phyloP scores from a whole-genome alignment of 192 early-diverging fungal genomes.

The Podila epigama region DNA sequence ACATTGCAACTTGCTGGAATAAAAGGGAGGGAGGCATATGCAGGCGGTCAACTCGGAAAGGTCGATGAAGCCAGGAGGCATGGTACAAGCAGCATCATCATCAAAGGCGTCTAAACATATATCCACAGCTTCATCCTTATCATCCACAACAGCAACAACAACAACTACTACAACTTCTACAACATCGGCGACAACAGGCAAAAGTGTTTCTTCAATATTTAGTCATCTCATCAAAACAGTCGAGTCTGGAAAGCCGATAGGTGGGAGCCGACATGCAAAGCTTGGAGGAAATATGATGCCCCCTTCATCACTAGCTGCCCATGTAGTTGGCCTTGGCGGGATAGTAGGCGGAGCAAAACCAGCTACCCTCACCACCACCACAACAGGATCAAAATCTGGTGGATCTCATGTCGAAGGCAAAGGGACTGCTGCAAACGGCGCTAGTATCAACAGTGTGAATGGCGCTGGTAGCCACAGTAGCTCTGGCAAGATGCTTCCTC shows the following conservation, averaged over 20 bases:
- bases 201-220: conserved; percentile 11
- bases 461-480: background rate
- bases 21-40: no score
- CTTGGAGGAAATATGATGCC: conserved; percentile 15
- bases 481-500: conserved; percentile 42
- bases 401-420: background rate
- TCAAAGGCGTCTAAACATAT: conserved; percentile 2
- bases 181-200: background rate
- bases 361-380: background rate
- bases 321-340: conserved; percentile 29
- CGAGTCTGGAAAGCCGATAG: conserved; percentile 40
- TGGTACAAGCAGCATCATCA: no score
- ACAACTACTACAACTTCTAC: background rate
- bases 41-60: no score
- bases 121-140: background rate
- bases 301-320: conserved; percentile 30
- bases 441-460: background rate
- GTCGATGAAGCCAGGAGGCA: no score
- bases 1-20: no score
- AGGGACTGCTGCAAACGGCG: background rate
- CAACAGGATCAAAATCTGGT: background rate
- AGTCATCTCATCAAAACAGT: conserved; percentile 38
- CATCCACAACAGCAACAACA: background rate
- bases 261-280: conserved; percentile 35
- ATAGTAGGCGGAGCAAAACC: conserved; percentile 13